Conservation (phyloP, 164 flowering plant genomes). For the Macadamia integrifolia region DNA sequence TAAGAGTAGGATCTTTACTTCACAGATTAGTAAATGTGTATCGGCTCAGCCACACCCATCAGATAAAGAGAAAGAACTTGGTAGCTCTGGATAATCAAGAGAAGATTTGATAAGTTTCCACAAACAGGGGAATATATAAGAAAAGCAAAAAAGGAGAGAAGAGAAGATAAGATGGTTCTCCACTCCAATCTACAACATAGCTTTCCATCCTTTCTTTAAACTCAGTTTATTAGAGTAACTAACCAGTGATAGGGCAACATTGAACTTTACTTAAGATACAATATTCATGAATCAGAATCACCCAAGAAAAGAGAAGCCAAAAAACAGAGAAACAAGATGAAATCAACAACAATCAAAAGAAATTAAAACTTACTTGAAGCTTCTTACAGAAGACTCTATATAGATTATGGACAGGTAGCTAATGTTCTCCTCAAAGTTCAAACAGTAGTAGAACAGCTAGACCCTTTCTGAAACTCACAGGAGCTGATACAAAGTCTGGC, state of each 20-base stretch:
- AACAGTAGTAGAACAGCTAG: conserved; percentile 23
- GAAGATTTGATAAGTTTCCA: too few species aligned
- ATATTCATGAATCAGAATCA: not conserved
- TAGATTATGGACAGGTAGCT: too few species aligned
- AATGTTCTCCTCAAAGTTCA: conserved; percentile 7
- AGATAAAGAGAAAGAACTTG: too few species aligned
- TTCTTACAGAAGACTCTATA: too few species aligned
- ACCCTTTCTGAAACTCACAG: conserved; percentile 18
- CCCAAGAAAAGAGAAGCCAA: not conserved
- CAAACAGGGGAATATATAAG: too few species aligned
- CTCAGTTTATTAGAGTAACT: conserved; percentile 1
- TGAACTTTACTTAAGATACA: not conserved
- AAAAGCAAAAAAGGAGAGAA: not conserved
- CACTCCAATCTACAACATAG: conserved; percentile 8
- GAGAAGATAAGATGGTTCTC: not conserved
- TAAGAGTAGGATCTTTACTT: too few species aligned
- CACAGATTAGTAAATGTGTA: too few species aligned
- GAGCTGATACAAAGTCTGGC: conserved; percentile 5
- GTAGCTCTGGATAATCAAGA: too few species aligned
- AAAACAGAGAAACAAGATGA: not conserved
- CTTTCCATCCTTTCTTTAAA: conserved; percentile 10
- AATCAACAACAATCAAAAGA: too few species aligned
- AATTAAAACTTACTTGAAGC: not conserved
- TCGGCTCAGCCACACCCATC: too few species aligned
- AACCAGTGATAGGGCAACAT: not conserved